phyloP scores from a whole-genome alignment of 305 asterid species.

The Coffea humblotiana region DNA sequence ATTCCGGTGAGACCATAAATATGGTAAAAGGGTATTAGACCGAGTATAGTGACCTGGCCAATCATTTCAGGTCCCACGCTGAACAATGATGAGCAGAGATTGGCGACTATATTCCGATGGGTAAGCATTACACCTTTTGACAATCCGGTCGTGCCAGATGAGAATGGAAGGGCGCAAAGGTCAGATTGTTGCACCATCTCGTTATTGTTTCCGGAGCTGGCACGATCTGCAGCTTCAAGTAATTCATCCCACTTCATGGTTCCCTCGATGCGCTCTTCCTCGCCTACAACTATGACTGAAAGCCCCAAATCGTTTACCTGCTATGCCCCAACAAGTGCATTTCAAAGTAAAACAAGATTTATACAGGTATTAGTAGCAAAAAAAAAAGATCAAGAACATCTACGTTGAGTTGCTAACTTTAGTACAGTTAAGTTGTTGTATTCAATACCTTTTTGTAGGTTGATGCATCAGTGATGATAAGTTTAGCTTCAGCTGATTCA shows the following conservation, averaged over 20 bases:
- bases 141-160: slow-evolving; percentile 93
- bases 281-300: slow-evolving; percentile 74
- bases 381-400: neutral
- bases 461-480: slow-evolving; percentile 74
- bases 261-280: slow-evolving; percentile 60
- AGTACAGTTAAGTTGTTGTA: neutral
- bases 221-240: slow-evolving; percentile 84
- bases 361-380: neutral
- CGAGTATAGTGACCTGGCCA: slow-evolving; percentile 74
- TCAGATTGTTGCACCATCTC: slow-evolving; percentile 66
- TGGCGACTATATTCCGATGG: slow-evolving; percentile 79
- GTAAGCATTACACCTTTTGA: slow-evolving; percentile 97
- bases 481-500: slow-evolving; percentile 78
- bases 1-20: slow-evolving; percentile 86
- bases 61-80: slow-evolving; percentile 80
- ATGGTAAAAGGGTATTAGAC: slow-evolving; percentile 87
- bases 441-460: slow-evolving; percentile 65
- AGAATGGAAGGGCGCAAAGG: slow-evolving; percentile 89
- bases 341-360: neutral
- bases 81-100: slow-evolving; percentile 82
- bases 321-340: neutral
- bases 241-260: slow-evolving; percentile 72
- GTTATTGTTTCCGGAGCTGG: slow-evolving; percentile 42
- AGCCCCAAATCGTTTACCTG: slow-evolving; percentile 83
- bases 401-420: neutral